Percentiles rank a stretch among this genome's conserved stretches.
Conservation (phyloP, 2,329 filamentous ascomycete species). For the Malbranchea cinnamomea region DNA sequence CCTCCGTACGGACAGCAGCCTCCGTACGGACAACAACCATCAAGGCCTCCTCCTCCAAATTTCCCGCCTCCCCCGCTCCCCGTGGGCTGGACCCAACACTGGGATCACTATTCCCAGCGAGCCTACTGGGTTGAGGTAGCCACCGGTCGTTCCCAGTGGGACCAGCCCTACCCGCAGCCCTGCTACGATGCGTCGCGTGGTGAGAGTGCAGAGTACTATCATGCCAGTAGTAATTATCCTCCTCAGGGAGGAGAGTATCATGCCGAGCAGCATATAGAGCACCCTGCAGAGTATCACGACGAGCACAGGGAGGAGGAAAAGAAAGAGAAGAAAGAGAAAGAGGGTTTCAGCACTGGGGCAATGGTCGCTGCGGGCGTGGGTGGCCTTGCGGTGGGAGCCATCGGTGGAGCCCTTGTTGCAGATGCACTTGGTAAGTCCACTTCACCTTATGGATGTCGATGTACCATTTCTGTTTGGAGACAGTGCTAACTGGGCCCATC, state of each 20-base stretch:
- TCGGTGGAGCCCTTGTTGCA: conserved; percentile 22
- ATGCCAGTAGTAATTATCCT: no score
- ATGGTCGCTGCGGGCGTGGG: conserved; percentile 3
- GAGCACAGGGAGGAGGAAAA: conserved; percentile 17
- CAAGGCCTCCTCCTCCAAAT: conserved; percentile 16
- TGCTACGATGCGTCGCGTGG: conserved; percentile 41
- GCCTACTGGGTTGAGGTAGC: conserved; percentile 35
- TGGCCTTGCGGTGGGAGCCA: conserved; percentile 2
- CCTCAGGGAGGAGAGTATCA: conserved; percentile 13
- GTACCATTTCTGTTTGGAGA: neutral
- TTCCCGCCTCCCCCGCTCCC: conserved; percentile 24
- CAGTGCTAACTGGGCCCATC: neutral
- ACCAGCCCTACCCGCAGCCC: conserved; percentile 40
- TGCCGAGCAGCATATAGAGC: conserved; percentile 1
- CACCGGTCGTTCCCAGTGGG: conserved; percentile 35
- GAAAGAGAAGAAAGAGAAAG: conserved; percentile 21
- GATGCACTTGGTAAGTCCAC: conserved; percentile 38
- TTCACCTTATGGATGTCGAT: conserved; percentile 1
- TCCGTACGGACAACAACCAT: conserved; percentile 9
- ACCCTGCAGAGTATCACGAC: conserved; percentile 11
- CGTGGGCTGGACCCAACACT: conserved; percentile 32
- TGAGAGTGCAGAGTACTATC: conserved; percentile 46
- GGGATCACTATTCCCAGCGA: conserved; percentile 31
- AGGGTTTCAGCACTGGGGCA: conserved; percentile 1
- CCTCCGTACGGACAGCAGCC: conserved; percentile 10